Evolutionary conservation across 345 rosid genomes (phyloP), one percentile per base, ranked within the genome.

Genomic region (Hibiscus mutabilis): DNA sequence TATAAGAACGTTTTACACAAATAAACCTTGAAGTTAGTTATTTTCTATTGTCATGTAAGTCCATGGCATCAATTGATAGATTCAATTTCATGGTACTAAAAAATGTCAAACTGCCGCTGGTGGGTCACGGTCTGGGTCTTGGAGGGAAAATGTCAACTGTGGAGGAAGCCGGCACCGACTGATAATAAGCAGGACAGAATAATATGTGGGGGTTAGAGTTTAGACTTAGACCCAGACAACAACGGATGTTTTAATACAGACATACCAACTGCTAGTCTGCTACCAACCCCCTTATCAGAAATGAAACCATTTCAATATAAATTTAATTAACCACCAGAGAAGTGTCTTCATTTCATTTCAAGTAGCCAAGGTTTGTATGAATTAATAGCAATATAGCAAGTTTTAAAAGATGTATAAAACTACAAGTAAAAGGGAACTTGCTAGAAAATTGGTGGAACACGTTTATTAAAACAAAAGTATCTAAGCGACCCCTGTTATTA

Each of bases 131-230:
- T 42, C 31, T 29, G 3, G 68, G 68, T 64, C 44, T 35, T 12
- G 61, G 51, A 21, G 14, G 25, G 21, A 42, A 29, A 40, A 65
- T 44, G 4, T 66, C 33, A 13, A 25, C 13, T 24, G 56, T 22
- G 25, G 59, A 18, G 25, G 25, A 15, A 59, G 57, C 66, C 67
- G 56, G 44, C 58, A 60, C 66, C 74, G 74, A 59, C 66, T 44
- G 13, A 44, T 27, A 5, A 59, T 16, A 5, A 25, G 56, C 56
- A 24, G 6, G 15, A 42, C 3, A 44, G 13, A 44, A 44, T 40
- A 13, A 35, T 59, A 9, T 24, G 74, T 16, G 16, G 66, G 44
- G 65, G 6, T 58, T 42, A 16, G 56, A 4, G 33, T 3, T 29
- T 29, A 29, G 33, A 6, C 58, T 19, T n/a, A 15, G 55, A 70